Evolutionary conservation across 2,329 filamentous ascomycete genomes (phyloP).

Genomic region (Paracamarosporium sp.): DNA sequence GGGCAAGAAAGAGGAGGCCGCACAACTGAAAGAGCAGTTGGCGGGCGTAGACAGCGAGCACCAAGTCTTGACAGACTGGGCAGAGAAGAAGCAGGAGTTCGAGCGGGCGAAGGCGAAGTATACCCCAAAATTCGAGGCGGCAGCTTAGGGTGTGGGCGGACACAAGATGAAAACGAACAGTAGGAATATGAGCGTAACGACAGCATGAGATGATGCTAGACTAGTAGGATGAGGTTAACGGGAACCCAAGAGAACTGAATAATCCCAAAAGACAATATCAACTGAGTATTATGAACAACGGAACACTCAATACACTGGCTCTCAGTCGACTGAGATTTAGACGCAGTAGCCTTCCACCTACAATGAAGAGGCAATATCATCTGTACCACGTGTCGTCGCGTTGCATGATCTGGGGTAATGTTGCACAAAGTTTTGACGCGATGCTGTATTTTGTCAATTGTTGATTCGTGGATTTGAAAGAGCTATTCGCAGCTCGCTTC

Average conservation of each 20-base stretch:
- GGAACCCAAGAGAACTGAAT: neutral
- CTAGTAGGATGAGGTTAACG: neutral
- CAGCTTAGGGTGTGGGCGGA: conserved; percentile 18
- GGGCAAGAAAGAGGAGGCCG: conserved; percentile 68
- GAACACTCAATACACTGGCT: no score
- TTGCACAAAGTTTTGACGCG: no score
- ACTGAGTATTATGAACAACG: no score
- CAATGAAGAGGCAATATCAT: no score
- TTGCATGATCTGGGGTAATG: no score
- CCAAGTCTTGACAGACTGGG: conserved; percentile 73
- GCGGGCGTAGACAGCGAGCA: conserved; percentile 70
- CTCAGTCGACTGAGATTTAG: no score
- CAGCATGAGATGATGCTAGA: neutral
- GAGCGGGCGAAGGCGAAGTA: conserved; percentile 88
- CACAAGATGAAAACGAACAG: neutral
- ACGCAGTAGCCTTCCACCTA: no score
- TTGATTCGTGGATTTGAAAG: neutral
- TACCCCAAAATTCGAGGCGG: conserved; percentile 74
- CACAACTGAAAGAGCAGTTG: conserved; percentile 61
- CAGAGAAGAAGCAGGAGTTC: conserved; percentile 87
- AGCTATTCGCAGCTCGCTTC: neutral
- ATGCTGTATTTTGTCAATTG: neutral
- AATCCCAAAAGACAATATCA: no score
- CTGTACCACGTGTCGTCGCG: no score
- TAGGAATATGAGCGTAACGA: neutral